phyloP scores from a whole-genome alignment of 176 grass and related monocot genomes.

The Aegilops bicornis region DNA sequence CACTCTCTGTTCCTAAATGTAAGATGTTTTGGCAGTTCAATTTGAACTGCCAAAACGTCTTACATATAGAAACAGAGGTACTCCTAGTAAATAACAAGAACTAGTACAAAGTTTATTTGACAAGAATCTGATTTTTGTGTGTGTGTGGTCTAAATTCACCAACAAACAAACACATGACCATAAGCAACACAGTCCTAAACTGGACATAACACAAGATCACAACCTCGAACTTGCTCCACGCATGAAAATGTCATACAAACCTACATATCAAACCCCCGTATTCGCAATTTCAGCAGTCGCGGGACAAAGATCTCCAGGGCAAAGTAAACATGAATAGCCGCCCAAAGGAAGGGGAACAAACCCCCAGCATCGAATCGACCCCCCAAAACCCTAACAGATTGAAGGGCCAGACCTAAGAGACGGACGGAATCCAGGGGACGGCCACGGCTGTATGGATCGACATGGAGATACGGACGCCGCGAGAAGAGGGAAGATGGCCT shows the following conservation, averaged over 20 bases:
- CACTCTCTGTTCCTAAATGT: no score
- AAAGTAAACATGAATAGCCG: not conserved
- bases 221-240: not conserved
- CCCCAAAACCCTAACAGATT: not conserved
- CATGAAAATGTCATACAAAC: not conserved
- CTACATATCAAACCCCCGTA: not conserved
- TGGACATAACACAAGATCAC: not conserved
- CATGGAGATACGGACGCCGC: not conserved
- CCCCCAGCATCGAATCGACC: not conserved
- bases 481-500: not conserved
- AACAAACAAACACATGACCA: not conserved
- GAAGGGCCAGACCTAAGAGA: not conserved
- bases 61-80: no score
- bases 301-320: not conserved
- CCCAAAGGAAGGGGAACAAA: not conserved
- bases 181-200: not conserved
- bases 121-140: no score
- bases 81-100: not conserved
- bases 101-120: not conserved
- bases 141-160: not conserved
- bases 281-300: not conserved
- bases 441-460: not conserved
- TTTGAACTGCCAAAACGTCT: no score
- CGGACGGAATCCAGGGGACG: not conserved
- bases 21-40: no score